Conservation (phyloP, 176 grass and related monocot genomes). For the Otatea glauca region DNA sequence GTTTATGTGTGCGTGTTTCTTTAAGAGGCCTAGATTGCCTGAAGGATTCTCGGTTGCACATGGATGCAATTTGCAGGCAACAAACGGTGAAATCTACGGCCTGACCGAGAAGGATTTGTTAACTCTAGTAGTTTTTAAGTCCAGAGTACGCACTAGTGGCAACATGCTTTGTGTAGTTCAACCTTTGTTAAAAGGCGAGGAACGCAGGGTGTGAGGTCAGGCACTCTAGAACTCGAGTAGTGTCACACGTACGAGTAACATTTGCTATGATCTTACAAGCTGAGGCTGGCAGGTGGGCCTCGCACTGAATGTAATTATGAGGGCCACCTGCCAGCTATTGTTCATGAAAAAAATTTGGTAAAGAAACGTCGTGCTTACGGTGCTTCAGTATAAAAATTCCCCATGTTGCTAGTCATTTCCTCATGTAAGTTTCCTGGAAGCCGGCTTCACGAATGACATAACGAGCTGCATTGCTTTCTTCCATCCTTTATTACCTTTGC, state of each 20-base stretch:
- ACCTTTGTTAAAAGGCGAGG: background rate
- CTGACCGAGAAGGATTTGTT: conserved; percentile 31
- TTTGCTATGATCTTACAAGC: accelerated
- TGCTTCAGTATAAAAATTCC: background rate
- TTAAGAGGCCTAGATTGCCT: conserved; percentile 34
- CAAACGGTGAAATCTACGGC: conserved; percentile 37
- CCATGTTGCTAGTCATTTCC: background rate
- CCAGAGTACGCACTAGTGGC: background rate
- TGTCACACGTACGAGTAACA: background rate
- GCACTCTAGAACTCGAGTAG: background rate
- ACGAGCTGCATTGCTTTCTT: background rate
- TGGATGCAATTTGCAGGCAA: conserved; percentile 10
- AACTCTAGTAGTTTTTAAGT: background rate
- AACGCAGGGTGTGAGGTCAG: conserved; percentile 16
- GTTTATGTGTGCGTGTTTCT: background rate
- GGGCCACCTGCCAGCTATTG: background rate
- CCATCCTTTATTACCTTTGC: background rate
- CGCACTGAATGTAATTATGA: accelerated
- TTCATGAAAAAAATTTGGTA: no score
- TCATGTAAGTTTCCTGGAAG: conserved; percentile 46
- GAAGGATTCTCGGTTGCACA: conserved; percentile 51
- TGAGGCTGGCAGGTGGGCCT: background rate
- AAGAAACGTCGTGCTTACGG: background rate
- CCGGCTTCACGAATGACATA: conserved; percentile 12
- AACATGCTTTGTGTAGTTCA: conserved; percentile 34